Conservation (phyloP, 2,329 filamentous ascomycete species). For the Penicillium sp. region DNA sequence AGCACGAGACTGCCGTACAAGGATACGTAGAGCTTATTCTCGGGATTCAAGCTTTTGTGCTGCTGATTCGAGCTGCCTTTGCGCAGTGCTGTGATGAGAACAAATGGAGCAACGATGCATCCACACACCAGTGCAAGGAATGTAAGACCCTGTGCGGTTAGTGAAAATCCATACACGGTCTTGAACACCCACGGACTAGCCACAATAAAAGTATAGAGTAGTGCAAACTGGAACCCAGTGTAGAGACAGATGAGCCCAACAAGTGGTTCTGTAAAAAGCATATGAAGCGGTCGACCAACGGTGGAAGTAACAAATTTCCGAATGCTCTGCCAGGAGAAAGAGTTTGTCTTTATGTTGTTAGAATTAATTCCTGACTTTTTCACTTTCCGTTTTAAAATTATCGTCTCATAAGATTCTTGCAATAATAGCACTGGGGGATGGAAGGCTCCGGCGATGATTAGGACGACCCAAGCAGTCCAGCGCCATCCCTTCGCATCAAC, state of each 20-base stretch:
- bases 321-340: not conserved
- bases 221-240: constrained; percentile 21
- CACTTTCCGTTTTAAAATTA: constrained; percentile 62
- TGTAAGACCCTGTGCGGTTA: constrained; percentile 43
- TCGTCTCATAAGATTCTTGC: constrained; percentile 65
- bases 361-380: not conserved
- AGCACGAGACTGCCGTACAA: constrained; percentile 20
- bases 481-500: not conserved
- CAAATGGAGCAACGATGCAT: not conserved
- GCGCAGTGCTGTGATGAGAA: not conserved
- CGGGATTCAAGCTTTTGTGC: not conserved
- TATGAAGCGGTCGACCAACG: constrained; percentile 17
- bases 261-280: constrained; percentile 22
- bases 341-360: not conserved
- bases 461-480: constrained; percentile 64
- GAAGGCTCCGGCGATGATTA: constrained; percentile 56
- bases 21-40: not conserved
- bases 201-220: constrained; percentile 20
- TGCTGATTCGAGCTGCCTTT: not conserved
- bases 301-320: constrained; percentile 3
- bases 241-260: constrained; percentile 19
- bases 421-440: not conserved
- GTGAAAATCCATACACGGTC: constrained; percentile 58
- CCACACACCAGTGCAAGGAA: constrained; percentile 39
- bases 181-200: constrained; percentile 31